Percentiles rank a stretch among this genome's conserved stretches.
phyloP scores from a whole-genome alignment of 2,329 filamentous ascomycete species.

The Pseudocercospora macadamiae region DNA sequence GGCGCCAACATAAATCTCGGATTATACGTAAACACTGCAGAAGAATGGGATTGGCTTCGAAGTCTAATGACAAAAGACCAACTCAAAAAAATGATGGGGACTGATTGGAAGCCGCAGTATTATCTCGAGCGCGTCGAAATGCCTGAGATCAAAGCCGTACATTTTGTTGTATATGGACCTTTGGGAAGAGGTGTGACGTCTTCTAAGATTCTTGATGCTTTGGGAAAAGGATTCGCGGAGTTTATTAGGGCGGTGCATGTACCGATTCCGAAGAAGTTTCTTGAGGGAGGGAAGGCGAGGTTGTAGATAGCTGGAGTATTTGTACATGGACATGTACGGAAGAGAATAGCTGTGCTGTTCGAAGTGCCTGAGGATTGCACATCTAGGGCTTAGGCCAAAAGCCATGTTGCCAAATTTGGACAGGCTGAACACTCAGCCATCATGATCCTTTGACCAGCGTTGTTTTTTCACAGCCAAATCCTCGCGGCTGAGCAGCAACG shows the following conservation, averaged over 20 bases:
- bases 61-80: conserved; percentile 31
- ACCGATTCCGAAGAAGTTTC: conserved; percentile 29
- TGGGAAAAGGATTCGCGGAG: conserved; percentile 32
- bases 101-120: conserved; percentile 35
- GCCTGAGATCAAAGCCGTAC: conserved; percentile 43
- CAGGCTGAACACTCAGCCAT: not conserved
- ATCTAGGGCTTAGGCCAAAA: not conserved
- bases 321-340: not conserved
- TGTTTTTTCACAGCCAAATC: not conserved
- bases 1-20: conserved; percentile 37
- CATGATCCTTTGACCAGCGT: not conserved
- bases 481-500: not conserved
- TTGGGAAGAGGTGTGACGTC: conserved; percentile 30
- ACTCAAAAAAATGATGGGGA: conserved; percentile 33
- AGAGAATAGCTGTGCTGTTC: not conserved
- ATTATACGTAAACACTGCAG: conserved; percentile 43
- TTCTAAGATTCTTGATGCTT: conserved; percentile 28
- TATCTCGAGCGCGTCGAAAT: conserved; percentile 44
- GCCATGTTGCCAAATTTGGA: not conserved
- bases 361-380: not conserved
- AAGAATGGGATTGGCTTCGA: conserved; percentile 37
- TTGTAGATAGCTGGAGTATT: conserved; percentile 3
- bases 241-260: conserved; percentile 30
- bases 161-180: conserved; percentile 39
- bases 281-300: conserved; percentile 16